phyloP scores from a whole-genome alignment of 208 protist species.

The Borovskyia barvae region DNA sequence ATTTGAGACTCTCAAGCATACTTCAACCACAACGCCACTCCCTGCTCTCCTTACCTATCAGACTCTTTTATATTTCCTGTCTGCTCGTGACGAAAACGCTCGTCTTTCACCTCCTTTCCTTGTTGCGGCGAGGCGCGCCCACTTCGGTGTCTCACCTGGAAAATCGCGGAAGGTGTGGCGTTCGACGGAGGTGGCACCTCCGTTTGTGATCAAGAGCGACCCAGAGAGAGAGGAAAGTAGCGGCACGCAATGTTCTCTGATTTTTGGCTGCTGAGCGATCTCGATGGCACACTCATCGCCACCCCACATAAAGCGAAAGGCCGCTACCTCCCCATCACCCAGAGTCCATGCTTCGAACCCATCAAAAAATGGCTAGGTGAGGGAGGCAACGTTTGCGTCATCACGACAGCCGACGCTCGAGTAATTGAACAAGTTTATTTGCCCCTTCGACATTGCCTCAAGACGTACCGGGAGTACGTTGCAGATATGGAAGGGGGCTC shows the following conservation, averaged over 20 bases:
- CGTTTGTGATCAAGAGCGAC: too few species aligned
- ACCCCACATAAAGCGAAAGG: conserved; percentile 87
- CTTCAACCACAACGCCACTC: too few species aligned
- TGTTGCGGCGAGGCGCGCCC: too few species aligned
- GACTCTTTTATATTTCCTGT: too few species aligned
- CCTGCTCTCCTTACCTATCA: too few species aligned
- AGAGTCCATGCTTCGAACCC: conserved; percentile 56
- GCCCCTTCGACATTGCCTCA: conserved; percentile 43
- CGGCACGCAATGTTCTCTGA: conserved; percentile 70
- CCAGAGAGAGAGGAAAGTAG: too few species aligned
- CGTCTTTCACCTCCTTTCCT: too few species aligned
- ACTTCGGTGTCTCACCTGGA: too few species aligned
- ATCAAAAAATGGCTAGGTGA: conserved; percentile 63
- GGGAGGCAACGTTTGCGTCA: conserved; percentile 76
- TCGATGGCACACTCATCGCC: conserved; percentile 82
- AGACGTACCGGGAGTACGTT: conserved; percentile 12
- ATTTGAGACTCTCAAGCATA: too few species aligned
- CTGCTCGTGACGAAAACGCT: too few species aligned
- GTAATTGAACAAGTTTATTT: conserved; percentile 73
- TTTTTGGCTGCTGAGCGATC: conserved; percentile 76
- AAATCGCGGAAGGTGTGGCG: too few species aligned
- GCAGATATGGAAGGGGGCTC: conserved; percentile 5
- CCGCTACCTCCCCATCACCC: conserved; percentile 55
- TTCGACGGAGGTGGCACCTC: too few species aligned
- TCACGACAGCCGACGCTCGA: conserved; percentile 78